A percentile compares a stretch with the other conserved stretches of the same genome.
Evolutionary conservation across 2,329 filamentous ascomycete species (phyloP).

Genomic region (Ophiostoma piceae): DNA sequence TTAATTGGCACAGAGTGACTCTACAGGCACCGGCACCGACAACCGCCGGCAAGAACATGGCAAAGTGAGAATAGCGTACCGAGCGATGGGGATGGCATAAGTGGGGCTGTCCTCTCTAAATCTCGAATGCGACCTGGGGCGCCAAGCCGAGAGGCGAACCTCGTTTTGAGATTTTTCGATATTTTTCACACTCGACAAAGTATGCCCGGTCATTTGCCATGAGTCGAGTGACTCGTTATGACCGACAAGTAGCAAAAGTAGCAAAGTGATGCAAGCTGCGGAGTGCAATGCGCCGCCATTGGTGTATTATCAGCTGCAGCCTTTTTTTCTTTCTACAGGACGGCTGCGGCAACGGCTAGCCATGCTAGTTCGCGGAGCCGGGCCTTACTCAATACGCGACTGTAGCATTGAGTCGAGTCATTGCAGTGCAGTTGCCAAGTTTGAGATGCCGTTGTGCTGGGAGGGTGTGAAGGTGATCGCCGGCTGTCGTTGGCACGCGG

Average conservation of each 20-base stretch:
- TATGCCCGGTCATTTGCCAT: not conserved
- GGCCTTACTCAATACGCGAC: not conserved
- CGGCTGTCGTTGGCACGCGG: conserved; percentile 3
- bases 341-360: not conserved
- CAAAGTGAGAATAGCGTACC: not conserved
- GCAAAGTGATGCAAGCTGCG: not conserved
- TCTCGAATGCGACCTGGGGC: not conserved
- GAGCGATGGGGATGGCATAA: not conserved
- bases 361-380: not conserved
- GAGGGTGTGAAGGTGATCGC: conserved; percentile 3
- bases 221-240: not conserved
- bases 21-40: conserved; percentile 14
- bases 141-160: conserved; percentile 1
- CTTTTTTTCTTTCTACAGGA: not conserved
- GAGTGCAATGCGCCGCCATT: not conserved
- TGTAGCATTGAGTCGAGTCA: not conserved
- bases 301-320: conserved; percentile 4
- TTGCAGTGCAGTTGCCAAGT: not conserved
- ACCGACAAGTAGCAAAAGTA: not conserved
- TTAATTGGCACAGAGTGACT: not conserved
- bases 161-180: not conserved
- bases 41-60: conserved; percentile 16
- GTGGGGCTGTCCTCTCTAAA: not conserved
- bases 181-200: not conserved
- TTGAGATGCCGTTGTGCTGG: not conserved